Conservation (phyloP, 1,284 basidiomycete species). For the Boletus subluridellus region DNA sequence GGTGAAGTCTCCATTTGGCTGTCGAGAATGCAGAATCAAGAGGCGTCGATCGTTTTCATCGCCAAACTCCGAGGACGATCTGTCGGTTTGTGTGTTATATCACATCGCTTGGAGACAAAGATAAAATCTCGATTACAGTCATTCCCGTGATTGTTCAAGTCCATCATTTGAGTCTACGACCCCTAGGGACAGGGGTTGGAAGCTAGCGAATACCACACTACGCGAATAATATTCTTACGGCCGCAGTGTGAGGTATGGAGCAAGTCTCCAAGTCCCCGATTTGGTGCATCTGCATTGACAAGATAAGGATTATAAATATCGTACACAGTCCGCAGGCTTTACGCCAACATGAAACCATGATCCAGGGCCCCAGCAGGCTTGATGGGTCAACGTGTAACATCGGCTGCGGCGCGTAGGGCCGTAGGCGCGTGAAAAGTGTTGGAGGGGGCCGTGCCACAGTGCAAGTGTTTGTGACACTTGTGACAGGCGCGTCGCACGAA, state of each 20-base stretch:
- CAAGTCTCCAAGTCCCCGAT: no score
- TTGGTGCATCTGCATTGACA: not conserved
- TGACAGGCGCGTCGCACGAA: slow-evolving; percentile 19
- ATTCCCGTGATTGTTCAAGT: slow-evolving; percentile 10
- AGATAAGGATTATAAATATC: not conserved
- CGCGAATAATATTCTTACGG: not conserved
- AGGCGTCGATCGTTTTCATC: slow-evolving; percentile 9
- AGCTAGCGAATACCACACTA: not conserved
- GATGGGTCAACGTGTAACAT: not conserved
- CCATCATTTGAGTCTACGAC: slow-evolving; percentile 1
- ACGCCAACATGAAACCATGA: not conserved
- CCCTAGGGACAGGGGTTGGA: slow-evolving; percentile 19
- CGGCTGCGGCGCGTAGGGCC: not conserved
- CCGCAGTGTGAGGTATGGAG: not conserved
- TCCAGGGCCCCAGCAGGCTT: not conserved
- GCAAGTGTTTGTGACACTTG: slow-evolving; percentile 19
- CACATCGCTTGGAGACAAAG: slow-evolving; percentile 9
- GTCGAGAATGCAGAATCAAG: not conserved
- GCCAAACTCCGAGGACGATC: slow-evolving; percentile 13
- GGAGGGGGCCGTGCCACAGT: not conserved
- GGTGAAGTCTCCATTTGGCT: not conserved
- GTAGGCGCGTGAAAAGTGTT: slow-evolving; percentile 7
- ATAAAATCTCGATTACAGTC: slow-evolving; percentile 2
- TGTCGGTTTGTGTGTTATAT: slow-evolving; percentile 9
- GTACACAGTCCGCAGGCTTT: not conserved